Percentiles rank a stretch among this genome's conserved stretches.
These are phyloP conservation scores for Ceratocystis papillata DNA, from an alignment of 2,329 filamentous ascomycete genomes.

Conservation along the genomic window DNA sequence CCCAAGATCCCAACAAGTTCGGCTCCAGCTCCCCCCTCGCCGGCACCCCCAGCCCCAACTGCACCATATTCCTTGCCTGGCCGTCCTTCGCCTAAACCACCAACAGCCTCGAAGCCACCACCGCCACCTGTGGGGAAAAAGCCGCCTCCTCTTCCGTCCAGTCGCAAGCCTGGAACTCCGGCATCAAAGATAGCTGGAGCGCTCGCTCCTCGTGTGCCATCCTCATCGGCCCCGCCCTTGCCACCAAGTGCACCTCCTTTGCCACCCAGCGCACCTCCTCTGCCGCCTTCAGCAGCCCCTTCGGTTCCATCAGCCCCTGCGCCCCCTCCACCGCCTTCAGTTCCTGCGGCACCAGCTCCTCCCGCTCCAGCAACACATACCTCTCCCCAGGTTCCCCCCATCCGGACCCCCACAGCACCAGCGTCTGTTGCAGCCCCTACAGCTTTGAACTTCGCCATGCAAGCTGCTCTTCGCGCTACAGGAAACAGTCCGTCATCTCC, in stretches of 20 bases:
- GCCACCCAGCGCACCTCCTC: conserved; percentile 31
- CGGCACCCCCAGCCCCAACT: conserved; percentile 54
- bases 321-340: conserved; percentile 32
- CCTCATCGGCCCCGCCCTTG: conserved; percentile 33
- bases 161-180: conserved; percentile 43
- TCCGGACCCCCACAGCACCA: neutral
- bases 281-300: conserved; percentile 34
- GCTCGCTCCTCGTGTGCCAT: conserved; percentile 33
- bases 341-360: conserved; percentile 28
- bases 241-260: conserved; percentile 36
- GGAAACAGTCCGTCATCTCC: conserved; percentile 29
- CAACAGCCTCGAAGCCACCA: conserved; percentile 53
- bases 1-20: conserved; percentile 50
- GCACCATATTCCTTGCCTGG: conserved; percentile 46
- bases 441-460: conserved; percentile 23
- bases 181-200: conserved; percentile 31
- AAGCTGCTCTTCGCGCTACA: conserved; percentile 21
- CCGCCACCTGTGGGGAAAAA: conserved; percentile 73
- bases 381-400: conserved; percentile 27
- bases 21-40: conserved; percentile 34
- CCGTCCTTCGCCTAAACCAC: conserved; percentile 35
- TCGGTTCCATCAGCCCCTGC: conserved; percentile 34
- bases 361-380: conserved; percentile 26
- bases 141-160: conserved; percentile 47
- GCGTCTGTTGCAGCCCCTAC: neutral